phyloP scores from a whole-genome alignment of 352 stramenopile genomes.

The Globisporangium nodosum region DNA sequence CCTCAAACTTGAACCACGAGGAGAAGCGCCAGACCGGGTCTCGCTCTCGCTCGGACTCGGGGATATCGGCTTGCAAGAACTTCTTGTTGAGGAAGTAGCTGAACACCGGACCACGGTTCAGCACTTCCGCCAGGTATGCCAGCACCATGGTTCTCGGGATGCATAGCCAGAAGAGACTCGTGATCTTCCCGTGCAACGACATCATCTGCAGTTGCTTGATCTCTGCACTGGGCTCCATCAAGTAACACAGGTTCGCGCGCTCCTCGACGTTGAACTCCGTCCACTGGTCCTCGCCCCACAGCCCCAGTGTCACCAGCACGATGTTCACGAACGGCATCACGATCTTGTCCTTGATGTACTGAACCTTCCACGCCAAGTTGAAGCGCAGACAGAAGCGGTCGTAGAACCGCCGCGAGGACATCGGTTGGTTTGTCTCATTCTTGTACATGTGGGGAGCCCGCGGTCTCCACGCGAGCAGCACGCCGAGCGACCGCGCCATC shows the following conservation, averaged over 20 bases:
- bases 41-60: constrained; percentile 45
- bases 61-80: constrained; percentile 54
- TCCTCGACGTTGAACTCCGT: constrained; percentile 54
- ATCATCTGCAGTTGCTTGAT: constrained; percentile 73
- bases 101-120: constrained; percentile 50
- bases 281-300: constrained; percentile 44
- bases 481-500: constrained; percentile 29
- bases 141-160: constrained; percentile 41
- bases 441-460: constrained; percentile 42
- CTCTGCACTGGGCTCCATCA: constrained; percentile 49
- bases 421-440: constrained; percentile 18
- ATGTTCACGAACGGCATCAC: constrained; percentile 46
- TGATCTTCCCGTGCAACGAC: constrained; percentile 56
- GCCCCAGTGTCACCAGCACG: constrained; percentile 32
- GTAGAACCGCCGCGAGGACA: constrained; percentile 20
- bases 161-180: constrained; percentile 56
- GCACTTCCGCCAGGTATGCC: constrained; percentile 43
- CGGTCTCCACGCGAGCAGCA: constrained; percentile 32
- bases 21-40: constrained; percentile 46
- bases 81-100: constrained; percentile 59
- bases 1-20: constrained; percentile 20
- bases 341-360: constrained; percentile 60
- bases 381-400: constrained; percentile 50
- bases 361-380: constrained; percentile 50
- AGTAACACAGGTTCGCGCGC: constrained; percentile 45